These are phyloP conservation scores for Cynara cardunculus DNA, from an alignment of 129 eudicot genomes.

Conservation along the genomic window DNA sequence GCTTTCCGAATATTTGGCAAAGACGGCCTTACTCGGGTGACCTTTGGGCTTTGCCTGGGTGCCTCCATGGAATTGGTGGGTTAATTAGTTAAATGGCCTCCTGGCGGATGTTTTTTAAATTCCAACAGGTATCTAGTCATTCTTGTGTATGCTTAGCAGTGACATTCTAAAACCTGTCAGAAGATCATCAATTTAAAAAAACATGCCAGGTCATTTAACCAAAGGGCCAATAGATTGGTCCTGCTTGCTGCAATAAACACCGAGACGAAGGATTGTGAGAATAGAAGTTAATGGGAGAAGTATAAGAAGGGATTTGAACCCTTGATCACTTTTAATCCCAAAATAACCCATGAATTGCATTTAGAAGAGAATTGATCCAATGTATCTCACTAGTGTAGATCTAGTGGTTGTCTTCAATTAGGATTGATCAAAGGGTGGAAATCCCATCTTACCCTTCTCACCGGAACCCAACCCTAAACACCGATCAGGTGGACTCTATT, in stretches of 20 bases:
- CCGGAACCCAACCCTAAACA: no score
- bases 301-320: no score
- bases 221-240: not conserved
- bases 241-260: not conserved
- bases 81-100: not conserved
- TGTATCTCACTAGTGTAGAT: no score
- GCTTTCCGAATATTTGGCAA: conserved; percentile 19
- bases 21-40: conserved; percentile 2
- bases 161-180: not conserved
- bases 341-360: no score
- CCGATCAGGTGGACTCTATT: not conserved
- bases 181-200: not conserved
- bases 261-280: no score
- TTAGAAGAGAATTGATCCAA: no score
- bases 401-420: no score
- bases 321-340: no score
- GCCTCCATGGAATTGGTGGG: not conserved
- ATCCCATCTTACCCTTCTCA: no score
- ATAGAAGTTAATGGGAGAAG: no score
- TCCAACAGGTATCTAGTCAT: not conserved
- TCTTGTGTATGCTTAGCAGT: not conserved
- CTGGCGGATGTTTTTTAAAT: not conserved
- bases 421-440: no score
- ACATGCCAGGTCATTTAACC: not conserved
- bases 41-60: conserved; percentile 5